Evolutionary conservation across 306 rosid species (phyloP).

Genomic region (Abrus pulchellus): DNA sequence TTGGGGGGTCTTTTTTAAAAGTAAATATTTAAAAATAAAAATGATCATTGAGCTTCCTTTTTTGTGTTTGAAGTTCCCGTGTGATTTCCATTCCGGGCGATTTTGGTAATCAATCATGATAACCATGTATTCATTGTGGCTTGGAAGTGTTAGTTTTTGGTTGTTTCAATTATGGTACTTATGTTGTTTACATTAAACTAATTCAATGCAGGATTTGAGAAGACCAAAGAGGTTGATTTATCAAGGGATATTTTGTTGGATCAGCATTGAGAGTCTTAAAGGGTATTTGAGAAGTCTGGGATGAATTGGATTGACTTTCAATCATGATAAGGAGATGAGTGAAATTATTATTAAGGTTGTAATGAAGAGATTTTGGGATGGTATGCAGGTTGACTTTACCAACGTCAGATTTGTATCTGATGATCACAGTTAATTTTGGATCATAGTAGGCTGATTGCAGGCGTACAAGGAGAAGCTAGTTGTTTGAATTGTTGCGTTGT

Average conservation of each 20-base stretch:
- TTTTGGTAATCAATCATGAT: not conserved
- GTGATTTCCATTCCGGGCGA: not conserved
- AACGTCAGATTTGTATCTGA: constrained; percentile 49
- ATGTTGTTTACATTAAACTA: constrained; percentile 19
- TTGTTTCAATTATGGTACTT: not conserved
- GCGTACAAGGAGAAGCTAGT: constrained; percentile 36
- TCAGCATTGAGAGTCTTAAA: constrained; percentile 23
- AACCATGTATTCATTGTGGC: not conserved
- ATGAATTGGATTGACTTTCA: constrained; percentile 48
- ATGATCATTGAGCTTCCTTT: not conserved
- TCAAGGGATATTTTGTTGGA: constrained; percentile 37
- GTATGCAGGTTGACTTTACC: constrained; percentile 51
- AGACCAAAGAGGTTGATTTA: constrained; percentile 45
- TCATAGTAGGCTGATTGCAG: constrained; percentile 20
- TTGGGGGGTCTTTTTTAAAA: not conserved
- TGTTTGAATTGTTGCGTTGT: constrained; percentile 30
- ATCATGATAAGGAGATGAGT: constrained; percentile 38
- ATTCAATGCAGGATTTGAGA: constrained; percentile 61
- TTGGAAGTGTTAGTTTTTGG: not conserved
- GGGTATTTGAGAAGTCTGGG: constrained; percentile 23
- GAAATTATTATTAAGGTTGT: constrained; percentile 19
- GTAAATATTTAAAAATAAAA: not conserved
- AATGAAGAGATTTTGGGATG: constrained; percentile 37
- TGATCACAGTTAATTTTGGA: constrained; percentile 46
- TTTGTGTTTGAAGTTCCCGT: not conserved